Evolutionary conservation across 2,329 filamentous ascomycete genomes (phyloP), one percentile per base, ranked within the genome.

Genomic region (Fusarium sp.): DNA sequence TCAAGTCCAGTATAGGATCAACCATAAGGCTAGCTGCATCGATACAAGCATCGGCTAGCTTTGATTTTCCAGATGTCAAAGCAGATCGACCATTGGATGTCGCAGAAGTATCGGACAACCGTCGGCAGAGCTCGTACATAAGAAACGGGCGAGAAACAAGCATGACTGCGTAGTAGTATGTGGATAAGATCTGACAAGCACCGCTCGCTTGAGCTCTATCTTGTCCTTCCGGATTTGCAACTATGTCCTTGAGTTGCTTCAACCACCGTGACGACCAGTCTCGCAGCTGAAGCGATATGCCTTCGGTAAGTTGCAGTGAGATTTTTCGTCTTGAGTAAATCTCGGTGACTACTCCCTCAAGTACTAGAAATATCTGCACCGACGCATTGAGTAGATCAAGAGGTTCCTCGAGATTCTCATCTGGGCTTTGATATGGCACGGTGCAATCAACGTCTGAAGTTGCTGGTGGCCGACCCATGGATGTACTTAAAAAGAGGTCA

Each of bases 121-220:
- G 78, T 28, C 80, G 80, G 51, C 81, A 83, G 5, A 87, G 76
- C 71, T 87, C 85, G 49, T 85, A 86, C 84, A 87, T 87, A 8
- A 88, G 78, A 51, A 88, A 88, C 0, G 85, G 85, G 1, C 85
- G 78, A 0, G 85, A 85, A 0, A 87, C 84, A 5, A 88, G 79
- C 78, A 88, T 87, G n/a, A 87, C 85, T 1, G 84, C 83, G 60
- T 88, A 87, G 72, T 87, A 87, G 57, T 87, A 88, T 3, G 84
- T 84, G 1, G 83, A 80, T 9, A 88, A 72, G 1, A 86, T 81
- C 71, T 86, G 84, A 28, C 84, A 86, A 0, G 85, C 84, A 1
- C 85, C 85, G 9, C 80, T 80, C 1, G 80, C 74, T 54, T 80
- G 77, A 1, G 76, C 74, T 14, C 78, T 63, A 5, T 73, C 59